Percentiles rank a stretch among this genome's conserved stretches.
Evolutionary conservation across 805 yeast species (phyloP).

Genomic region (Candida fluviatilis): DNA sequence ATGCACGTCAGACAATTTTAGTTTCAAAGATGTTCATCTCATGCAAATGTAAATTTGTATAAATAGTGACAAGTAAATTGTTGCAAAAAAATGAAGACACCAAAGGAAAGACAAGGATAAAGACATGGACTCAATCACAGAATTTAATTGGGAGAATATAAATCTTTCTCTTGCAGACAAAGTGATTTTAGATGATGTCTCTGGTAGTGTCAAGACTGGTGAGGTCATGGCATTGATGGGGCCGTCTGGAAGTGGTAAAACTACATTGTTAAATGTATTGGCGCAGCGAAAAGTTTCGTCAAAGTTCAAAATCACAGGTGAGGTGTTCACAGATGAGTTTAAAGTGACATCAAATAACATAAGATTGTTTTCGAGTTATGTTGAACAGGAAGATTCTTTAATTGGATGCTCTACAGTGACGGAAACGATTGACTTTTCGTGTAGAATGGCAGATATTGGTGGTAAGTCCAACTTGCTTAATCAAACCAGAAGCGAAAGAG

Average conservation of each 20-base stretch:
- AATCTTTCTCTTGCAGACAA: slow-evolving; percentile 3
- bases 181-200: slow-evolving; percentile 17
- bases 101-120: no score
- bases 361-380: slow-evolving; percentile 12
- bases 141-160: slow-evolving; percentile 6
- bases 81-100: no score
- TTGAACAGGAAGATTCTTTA: slow-evolving; percentile 20
- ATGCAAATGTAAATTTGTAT: no score
- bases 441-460: slow-evolving; percentile 5
- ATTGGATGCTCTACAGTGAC: slow-evolving; percentile 18
- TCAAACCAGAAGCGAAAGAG: slow-evolving; percentile 8
- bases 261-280: slow-evolving; percentile 31
- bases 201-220: slow-evolving; percentile 23
- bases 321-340: slow-evolving; percentile 3
- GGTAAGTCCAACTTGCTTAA: not conserved
- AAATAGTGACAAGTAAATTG: no score
- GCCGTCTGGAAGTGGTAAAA: slow-evolving; percentile 40
- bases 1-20: no score
- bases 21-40: no score
- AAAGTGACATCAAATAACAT: not conserved
- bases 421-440: slow-evolving; percentile 14
- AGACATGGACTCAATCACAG: not conserved
- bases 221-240: slow-evolving; percentile 39
- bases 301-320: slow-evolving; percentile 4
- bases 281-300: slow-evolving; percentile 47